phyloP scores from a whole-genome alignment of 2,329 filamentous ascomycete genomes.

The Amesomyces nigricolor region DNA sequence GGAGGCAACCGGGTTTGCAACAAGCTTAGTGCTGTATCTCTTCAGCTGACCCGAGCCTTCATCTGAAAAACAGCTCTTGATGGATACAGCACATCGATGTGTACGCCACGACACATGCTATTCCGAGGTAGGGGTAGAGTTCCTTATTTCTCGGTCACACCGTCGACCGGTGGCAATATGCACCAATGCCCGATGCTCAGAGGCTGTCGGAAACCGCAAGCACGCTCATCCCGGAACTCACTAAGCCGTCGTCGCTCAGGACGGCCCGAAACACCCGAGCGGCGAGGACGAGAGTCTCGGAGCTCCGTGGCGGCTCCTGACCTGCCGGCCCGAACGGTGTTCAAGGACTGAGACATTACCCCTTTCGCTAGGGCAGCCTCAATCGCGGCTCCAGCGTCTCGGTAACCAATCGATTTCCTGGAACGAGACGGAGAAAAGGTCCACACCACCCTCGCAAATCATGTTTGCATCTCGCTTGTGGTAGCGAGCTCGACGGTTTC shows the following conservation, averaged over 20 bases:
- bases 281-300: not conserved
- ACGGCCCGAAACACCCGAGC: not conserved
- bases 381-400: slow-evolving; percentile 3
- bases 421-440: not conserved
- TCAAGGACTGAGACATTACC: not conserved
- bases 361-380: not conserved
- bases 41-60: no score
- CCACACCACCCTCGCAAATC: not conserved
- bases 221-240: not conserved
- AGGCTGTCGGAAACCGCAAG: not conserved
- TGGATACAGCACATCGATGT: not conserved
- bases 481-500: not conserved
- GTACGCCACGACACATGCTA: not conserved
- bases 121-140: not conserved
- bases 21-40: no score
- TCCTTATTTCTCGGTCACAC: not conserved
- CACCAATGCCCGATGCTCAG: slow-evolving; percentile 6
- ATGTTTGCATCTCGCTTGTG: not conserved
- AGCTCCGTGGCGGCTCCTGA: not conserved
- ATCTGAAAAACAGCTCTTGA: no score
- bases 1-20: no score
- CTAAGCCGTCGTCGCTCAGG: not conserved
- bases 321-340: not conserved
- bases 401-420: slow-evolving; percentile 17
- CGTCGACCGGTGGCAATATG: not conserved